A percentile compares a stretch with the other conserved stretches of the same genome.
phyloP scores from a whole-genome alignment of 179 eudicot species.

The Spergularia azorica region DNA sequence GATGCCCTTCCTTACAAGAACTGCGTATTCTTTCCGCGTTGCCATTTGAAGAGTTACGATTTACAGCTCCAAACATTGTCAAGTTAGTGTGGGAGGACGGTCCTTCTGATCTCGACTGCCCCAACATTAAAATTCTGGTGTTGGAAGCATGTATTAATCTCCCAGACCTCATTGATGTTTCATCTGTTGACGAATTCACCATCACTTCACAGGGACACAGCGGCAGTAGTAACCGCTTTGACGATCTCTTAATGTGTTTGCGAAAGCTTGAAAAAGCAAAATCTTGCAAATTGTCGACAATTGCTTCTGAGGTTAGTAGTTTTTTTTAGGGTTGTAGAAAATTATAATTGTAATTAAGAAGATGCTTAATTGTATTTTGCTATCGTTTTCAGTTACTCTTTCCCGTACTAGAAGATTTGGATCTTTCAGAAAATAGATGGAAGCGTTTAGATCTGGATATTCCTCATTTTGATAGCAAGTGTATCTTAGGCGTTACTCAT shows the following conservation, averaged over 20 bases:
- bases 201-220: not conserved
- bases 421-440: not conserved
- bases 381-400: not conserved
- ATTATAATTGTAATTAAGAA: too few species aligned
- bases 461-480: not conserved
- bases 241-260: not conserved
- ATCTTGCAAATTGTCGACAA: not conserved
- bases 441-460: not conserved
- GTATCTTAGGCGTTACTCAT: not conserved
- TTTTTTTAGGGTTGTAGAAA: too few species aligned
- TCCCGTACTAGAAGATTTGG: not conserved
- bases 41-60: not conserved
- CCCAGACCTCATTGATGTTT: not conserved
- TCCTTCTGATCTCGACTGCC: not conserved
- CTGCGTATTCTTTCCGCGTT: too few species aligned
- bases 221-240: not conserved
- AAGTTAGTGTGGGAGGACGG: not conserved
- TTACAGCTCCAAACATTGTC: not conserved
- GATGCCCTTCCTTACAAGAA: not conserved
- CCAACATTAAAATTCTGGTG: conserved; percentile 1
- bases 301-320: not conserved
- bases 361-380: not conserved
- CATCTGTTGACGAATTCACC: conserved; percentile 2
- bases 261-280: not conserved
- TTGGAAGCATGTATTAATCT: not conserved